These are phyloP conservation scores for Fusarium sp. DNA, from an alignment of 2,329 filamentous ascomycete genomes.

Conservation along the genomic window DNA sequence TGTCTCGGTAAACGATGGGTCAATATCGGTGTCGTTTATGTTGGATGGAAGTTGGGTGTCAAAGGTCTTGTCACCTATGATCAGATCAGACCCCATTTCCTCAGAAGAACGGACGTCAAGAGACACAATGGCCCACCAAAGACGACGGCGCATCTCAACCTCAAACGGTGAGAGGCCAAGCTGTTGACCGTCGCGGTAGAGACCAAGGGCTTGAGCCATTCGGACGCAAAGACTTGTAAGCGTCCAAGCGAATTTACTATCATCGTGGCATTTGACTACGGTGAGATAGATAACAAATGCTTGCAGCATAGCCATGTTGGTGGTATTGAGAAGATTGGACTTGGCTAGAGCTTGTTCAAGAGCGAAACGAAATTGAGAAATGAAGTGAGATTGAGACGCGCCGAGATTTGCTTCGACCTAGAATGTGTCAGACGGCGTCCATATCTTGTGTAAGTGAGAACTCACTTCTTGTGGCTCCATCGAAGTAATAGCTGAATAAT, in stretches of 20 bases:
- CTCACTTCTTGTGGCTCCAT: constrained; percentile 27
- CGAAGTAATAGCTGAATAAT: constrained; percentile 26
- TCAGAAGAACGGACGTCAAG: constrained; percentile 33
- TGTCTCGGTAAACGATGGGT: constrained; percentile 23
- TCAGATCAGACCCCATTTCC: constrained; percentile 34
- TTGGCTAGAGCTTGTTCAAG: constrained; percentile 35
- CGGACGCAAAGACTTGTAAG: constrained; percentile 29
- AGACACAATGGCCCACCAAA: constrained; percentile 33
- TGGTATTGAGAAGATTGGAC: constrained; percentile 33
- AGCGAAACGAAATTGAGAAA: constrained; percentile 34
- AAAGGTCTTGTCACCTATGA: constrained; percentile 25
- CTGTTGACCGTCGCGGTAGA: constrained; percentile 32
- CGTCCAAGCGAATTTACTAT: constrained; percentile 33
- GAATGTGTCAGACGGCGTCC: not conserved
- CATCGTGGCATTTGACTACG: constrained; percentile 33
- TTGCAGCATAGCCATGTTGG: constrained; percentile 30
- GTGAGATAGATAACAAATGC: constrained; percentile 33
- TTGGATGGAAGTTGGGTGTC: constrained; percentile 34
- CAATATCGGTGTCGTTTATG: constrained; percentile 34
- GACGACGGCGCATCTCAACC: constrained; percentile 38
- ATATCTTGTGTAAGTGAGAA: not conserved
- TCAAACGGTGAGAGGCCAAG: constrained; percentile 27
- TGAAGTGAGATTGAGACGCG: constrained; percentile 22
- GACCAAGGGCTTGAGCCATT: constrained; percentile 33
- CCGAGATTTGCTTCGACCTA: constrained; percentile 30